These are phyloP conservation scores for Leucocoprinus birnbaumii DNA, from an alignment of 768 basidiomycete species.

Conservation along the genomic window DNA sequence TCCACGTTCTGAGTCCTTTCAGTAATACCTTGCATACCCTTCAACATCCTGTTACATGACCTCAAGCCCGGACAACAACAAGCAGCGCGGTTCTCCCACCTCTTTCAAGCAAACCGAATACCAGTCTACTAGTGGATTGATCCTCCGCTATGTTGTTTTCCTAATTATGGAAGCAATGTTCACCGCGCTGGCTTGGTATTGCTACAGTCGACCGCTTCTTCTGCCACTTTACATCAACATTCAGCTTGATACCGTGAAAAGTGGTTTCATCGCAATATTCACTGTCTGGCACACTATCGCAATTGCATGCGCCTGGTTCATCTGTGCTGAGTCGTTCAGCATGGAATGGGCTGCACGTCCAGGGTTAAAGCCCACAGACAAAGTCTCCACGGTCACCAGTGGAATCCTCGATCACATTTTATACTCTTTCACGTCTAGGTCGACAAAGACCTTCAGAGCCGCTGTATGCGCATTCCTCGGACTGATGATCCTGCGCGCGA, in stretches of 20 bases:
- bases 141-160: not conserved
- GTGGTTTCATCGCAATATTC: not conserved
- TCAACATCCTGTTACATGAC: no score
- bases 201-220: not conserved
- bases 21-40: no score
- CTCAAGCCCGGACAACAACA: no score
- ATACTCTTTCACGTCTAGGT: not conserved
- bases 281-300: not conserved
- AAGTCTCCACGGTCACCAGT: not conserved
- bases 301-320: not conserved
- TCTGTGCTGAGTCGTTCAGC: not conserved
- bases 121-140: no score
- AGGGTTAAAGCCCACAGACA: not conserved
- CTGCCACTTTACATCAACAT: not conserved
- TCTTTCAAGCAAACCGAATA: no score
- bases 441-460: not conserved
- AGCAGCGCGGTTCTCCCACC: no score
- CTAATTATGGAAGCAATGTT: not conserved
- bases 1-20: no score
- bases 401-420: not conserved
- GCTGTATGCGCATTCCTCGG: not conserved
- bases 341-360: not conserved
- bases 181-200: not conserved
- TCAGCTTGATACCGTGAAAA: not conserved
- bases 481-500: not conserved